A percentile compares a stretch with the other conserved stretches of the same genome.
Evolutionary conservation across 1,139 yeast species (phyloP).

Genomic region (Saccharomyces hybrid): DNA sequence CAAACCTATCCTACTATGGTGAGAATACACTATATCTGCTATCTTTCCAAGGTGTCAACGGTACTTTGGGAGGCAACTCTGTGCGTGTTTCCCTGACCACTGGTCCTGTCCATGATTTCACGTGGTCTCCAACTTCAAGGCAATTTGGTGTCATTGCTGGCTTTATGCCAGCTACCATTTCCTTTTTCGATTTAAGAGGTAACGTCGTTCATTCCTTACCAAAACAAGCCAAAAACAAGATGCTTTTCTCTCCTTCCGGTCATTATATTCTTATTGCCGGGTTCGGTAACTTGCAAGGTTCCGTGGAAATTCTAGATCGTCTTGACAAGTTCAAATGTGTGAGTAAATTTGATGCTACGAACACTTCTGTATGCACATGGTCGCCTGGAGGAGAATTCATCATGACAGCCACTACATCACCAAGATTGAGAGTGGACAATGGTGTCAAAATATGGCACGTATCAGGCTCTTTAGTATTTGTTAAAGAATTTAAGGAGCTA

Average conservation of each 20-base stretch:
- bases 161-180: slow-evolving; percentile 93
- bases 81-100: slow-evolving; percentile 79
- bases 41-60: slow-evolving; percentile 38
- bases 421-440: slow-evolving; percentile 93
- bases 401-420: slow-evolving; percentile 93
- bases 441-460: slow-evolving; percentile 93
- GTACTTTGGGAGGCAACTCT: slow-evolving; percentile 88
- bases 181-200: slow-evolving; percentile 92
- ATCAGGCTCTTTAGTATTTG: slow-evolving; percentile 70
- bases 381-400: slow-evolving; percentile 95
- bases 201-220: slow-evolving; percentile 78
- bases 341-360: slow-evolving; percentile 79
- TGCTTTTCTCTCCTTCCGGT: slow-evolving; percentile 90
- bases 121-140: slow-evolving; percentile 94
- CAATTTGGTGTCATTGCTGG: slow-evolving; percentile 98
- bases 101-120: slow-evolving; percentile 95
- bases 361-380: slow-evolving; percentile 95
- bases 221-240: slow-evolving; percentile 81
- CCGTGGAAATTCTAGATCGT: slow-evolving; percentile 91
- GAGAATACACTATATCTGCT: slow-evolving; percentile 86
- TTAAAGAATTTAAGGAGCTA: slow-evolving; percentile 74
- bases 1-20: slow-evolving; percentile 93
- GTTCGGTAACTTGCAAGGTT: slow-evolving; percentile 95
- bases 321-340: slow-evolving; percentile 76
- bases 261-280: slow-evolving; percentile 90